phyloP scores from a whole-genome alignment of 805 yeast species.

The Myxozyma monticola region DNA sequence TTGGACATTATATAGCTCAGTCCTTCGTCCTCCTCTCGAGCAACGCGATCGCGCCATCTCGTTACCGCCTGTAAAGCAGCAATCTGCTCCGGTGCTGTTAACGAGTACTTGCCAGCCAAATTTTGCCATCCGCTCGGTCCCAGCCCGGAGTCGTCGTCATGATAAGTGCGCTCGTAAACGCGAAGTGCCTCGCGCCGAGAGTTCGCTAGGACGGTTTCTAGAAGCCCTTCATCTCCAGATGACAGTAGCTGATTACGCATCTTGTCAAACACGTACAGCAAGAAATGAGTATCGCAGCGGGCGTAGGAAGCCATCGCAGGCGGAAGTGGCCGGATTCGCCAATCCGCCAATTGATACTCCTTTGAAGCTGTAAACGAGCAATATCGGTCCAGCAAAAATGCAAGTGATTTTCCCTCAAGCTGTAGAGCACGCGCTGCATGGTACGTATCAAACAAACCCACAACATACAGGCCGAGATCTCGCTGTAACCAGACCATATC shows the following conservation, averaged over 20 bases:
- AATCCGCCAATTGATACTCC: constrained; percentile 93
- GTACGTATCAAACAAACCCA: constrained; percentile 86
- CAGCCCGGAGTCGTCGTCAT: constrained; percentile 41
- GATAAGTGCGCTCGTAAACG: constrained; percentile 78
- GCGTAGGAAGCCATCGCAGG: constrained; percentile 81
- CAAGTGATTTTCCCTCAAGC: constrained; percentile 78
- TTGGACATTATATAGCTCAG: constrained; percentile 81
- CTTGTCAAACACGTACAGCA: constrained; percentile 75
- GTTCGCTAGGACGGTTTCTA: constrained; percentile 62
- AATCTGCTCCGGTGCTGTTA: constrained; percentile 50
- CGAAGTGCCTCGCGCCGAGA: constrained; percentile 78
- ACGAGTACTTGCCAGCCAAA: constrained; percentile 62
- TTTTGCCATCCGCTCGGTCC: constrained; percentile 62
- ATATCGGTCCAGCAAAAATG: constrained; percentile 74
- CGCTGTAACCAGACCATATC: constrained; percentile 97
- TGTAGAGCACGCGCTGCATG: constrained; percentile 83
- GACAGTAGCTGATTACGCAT: constrained; percentile 58
- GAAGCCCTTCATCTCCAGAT: constrained; percentile 7
- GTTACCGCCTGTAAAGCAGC: constrained; percentile 61
- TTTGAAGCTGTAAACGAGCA: constrained; percentile 87
- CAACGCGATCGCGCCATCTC: constrained; percentile 80
- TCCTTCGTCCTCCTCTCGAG: constrained; percentile 80
- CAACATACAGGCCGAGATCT: constrained; percentile 88
- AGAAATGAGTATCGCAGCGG: constrained; percentile 90
- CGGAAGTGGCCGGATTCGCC: constrained; percentile 88